Evolutionary conservation across 352 stramenopile genomes (phyloP), one percentile per base, ranked within the genome.

Genomic region (Phytophthora macrochlamydospora): DNA sequence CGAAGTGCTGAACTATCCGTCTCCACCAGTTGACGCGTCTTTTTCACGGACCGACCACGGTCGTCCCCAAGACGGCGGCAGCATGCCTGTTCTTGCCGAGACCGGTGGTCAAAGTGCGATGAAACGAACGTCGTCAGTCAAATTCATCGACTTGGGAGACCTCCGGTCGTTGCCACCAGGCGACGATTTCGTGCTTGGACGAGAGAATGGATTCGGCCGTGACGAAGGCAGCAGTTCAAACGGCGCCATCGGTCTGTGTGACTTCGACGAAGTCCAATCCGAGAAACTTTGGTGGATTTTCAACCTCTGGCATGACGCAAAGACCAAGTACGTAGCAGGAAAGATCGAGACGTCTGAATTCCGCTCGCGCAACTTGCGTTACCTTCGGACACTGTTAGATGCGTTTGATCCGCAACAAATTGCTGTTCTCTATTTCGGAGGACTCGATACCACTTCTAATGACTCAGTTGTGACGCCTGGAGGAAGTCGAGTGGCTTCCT

Each of bases 211-310:
- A 7, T 78, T 79, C n/a, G 62, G 62, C 1, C 69, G 65, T 11
- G 75, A 82, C 40, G 79, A 88, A 73, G 72, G 67, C 9, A 86
- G 76, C 42, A 87, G 75, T 37, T 82, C 76, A 1, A 85, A 80
- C 35, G 74, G 73, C 35, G 79, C 73, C 2, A 85, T 92, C 31
- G 83, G 85, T 12, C 58, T 89, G 14, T 93, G 87, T 59, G 86
- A 92, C 65, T 93, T 92, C 50, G 84, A 94, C 32, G 84, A 92
- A 61, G 78, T 87, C n/a, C 86, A 93, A 61, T 92, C 83, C 2
- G 86, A 92, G 64, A 83, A 80, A 38, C 61, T 94, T 14, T 93
- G 86, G 83, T 93, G 83, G 82, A 89, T 94, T 13, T 94, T 94
- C 42, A 93, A 92, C 37, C 33, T 79, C 32, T 94, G 84, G 84